phyloP scores from a whole-genome alignment of 208 protist species.

The Acanthamoeba sp. region DNA sequence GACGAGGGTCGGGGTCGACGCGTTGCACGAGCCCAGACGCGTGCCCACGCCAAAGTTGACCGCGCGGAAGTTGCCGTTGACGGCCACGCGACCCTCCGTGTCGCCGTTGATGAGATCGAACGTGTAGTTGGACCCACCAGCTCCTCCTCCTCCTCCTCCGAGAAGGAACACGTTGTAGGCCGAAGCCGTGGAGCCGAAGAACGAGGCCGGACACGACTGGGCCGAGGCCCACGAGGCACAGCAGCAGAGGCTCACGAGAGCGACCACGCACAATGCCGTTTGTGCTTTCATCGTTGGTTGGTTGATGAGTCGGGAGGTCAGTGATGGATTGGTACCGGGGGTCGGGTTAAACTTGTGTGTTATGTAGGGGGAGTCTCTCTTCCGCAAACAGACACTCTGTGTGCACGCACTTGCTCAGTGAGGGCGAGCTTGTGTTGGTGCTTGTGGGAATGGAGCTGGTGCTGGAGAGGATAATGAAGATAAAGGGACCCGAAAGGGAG shows the following conservation, averaged over 20 bases:
- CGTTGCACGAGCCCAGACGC: not conserved
- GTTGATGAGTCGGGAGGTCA: too few relatives aligned
- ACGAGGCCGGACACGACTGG: not conserved
- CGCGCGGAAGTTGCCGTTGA: conserved; percentile 31
- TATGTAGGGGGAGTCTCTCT: not conserved
- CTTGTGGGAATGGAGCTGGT: not conserved
- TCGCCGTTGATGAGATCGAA: conserved; percentile 54
- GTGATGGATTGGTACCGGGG: not conserved
- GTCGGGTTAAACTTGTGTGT: not conserved
- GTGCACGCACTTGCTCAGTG: not conserved
- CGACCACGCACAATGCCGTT: conserved; percentile 11
- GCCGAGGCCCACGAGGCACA: conserved; percentile 33
- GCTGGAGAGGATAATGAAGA: not conserved
- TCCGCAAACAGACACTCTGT: not conserved
- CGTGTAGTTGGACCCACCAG: too few relatives aligned
- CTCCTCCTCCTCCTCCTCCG: not conserved
- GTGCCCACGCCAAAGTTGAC: conserved; percentile 16
- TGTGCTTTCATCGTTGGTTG: not conserved
- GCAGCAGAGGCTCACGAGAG: not conserved
- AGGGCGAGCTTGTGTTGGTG: conserved; percentile 3
- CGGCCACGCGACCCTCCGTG: not conserved
- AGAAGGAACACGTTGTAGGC: conserved; percentile 53
- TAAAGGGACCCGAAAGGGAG: not conserved
- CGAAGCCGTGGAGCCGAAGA: conserved; percentile 6
- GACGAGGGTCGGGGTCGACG: not conserved